A percentile compares a stretch with the other conserved stretches of the same genome.
Conservation (phyloP, 192 early-diverging fungal species). For the Coemansia sp. region DNA sequence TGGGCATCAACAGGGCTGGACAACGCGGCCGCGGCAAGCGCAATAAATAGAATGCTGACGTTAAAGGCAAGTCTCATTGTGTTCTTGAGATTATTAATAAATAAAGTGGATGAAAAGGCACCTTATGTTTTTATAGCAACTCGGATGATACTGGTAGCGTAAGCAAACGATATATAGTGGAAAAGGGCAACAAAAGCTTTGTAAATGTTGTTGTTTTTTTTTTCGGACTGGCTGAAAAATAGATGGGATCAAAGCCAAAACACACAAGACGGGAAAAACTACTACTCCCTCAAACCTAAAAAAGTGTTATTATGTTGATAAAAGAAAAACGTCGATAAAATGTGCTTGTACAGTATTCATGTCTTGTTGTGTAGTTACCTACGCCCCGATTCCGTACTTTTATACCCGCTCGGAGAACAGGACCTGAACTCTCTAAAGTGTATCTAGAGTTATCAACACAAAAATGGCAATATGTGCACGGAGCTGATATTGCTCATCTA, state of each 20-base stretch:
- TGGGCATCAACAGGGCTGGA: conserved; percentile 29
- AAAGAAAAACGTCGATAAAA: not conserved
- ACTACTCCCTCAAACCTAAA: not conserved
- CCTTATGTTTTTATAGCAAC: not conserved
- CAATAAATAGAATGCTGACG: conserved; percentile 45
- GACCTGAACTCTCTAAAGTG: not conserved
- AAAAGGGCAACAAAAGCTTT: not conserved
- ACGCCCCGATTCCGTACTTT: not conserved
- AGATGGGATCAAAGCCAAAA: not conserved
- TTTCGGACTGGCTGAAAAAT: not conserved
- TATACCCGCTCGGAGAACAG: not conserved
- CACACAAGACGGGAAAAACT: not conserved
- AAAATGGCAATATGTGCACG: not conserved
- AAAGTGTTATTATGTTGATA: not conserved
- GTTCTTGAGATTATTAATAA: conserved; percentile 1
- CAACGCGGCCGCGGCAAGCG: conserved; percentile 33
- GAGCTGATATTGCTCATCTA: not conserved
- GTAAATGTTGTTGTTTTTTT: not conserved
- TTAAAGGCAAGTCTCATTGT: conserved; percentile 39
- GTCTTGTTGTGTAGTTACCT: not conserved
- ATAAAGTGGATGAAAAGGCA: not conserved
- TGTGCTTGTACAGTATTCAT: not conserved
- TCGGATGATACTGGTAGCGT: not conserved
- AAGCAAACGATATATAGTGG: not conserved
- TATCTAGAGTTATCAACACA: not conserved